Base-by-base conservation (phyloP, 805 yeast species). In the Metschnikowia bowlesiae region DNA sequence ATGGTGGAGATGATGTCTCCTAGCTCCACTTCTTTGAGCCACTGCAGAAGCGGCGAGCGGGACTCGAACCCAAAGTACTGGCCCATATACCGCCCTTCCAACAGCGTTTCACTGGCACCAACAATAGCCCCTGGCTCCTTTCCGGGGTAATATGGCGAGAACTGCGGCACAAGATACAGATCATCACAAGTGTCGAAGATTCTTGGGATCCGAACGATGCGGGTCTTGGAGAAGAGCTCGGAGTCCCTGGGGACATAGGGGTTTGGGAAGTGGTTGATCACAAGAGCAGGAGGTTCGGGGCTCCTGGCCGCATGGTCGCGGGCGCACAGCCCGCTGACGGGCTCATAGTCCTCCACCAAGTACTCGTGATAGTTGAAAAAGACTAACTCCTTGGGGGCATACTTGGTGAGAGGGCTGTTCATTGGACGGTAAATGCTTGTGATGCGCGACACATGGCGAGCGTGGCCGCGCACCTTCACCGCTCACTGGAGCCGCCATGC, bases 291-390 rank as follows among this genome's bases (percentile, higher is more conserved):
- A 10, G 28, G 38, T 4, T 44, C 35, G 29, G 13, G 39, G 29
- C 11, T 14, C 65, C 8, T 28, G 31, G 60, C 58, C 34, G 62
- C 68, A 39, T 38, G 65, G 13, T 37, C 45, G 14, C 31, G 65
- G 8, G 8, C 14, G 1, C 28, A n/a, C 29, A 3, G 47, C 3
- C 8, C 2, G 8, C 11, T 4, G 13, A 39, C 7, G 1, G 46
- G 47, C 8, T 13, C 39, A 26, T 39, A 49, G 6, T 49, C 46
- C 2, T 49, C 30, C 10, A 69, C 67, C 4, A 77, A 56, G 59
- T 70, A 82, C 61, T 85, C 91, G 60, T 85, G 89, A 57, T 83
- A 84, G 61, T 86, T 85, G 74, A 83, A 85, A 61, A 81, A 84
- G 6, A 51, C 50, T 18, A 55, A 41, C 29, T 51, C 48, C 51